Evolutionary conservation across 2,329 filamentous ascomycete species (phyloP).

Genomic region (Stenocarpella maydis): DNA sequence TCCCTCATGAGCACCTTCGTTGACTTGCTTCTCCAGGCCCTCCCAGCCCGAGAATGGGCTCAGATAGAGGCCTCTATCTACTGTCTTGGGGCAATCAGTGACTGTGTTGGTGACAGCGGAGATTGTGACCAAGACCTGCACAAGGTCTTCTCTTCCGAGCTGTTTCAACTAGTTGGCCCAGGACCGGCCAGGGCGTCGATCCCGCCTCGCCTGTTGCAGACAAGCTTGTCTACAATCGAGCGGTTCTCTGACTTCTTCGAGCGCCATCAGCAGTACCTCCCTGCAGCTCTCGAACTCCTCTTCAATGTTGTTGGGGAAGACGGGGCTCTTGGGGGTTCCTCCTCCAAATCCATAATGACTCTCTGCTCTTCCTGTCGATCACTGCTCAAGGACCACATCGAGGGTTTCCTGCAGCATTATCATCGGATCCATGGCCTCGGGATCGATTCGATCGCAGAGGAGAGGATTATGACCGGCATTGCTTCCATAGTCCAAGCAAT

Average conservation of each 20-base stretch:
- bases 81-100: slow-evolving; percentile 72
- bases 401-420: slow-evolving; percentile 73
- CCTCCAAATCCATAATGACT: slow-evolving; percentile 77
- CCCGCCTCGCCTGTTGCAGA: slow-evolving; percentile 70
- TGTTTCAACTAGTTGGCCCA: slow-evolving; percentile 64
- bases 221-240: slow-evolving; percentile 74
- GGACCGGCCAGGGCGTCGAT: slow-evolving; percentile 54
- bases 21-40: slow-evolving; percentile 59
- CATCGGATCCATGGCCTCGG: slow-evolving; percentile 61
- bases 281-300: slow-evolving; percentile 75
- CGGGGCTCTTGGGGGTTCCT: slow-evolving; percentile 67
- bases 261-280: slow-evolving; percentile 71
- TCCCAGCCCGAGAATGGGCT: slow-evolving; percentile 60
- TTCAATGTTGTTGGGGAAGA: slow-evolving; percentile 72
- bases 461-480: slow-evolving; percentile 77
- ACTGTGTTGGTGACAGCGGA: slow-evolving; percentile 68
- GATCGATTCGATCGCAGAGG: slow-evolving; percentile 71
- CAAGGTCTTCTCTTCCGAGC: slow-evolving; percentile 66
- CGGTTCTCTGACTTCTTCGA: slow-evolving; percentile 81
- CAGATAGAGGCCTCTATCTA: slow-evolving; percentile 68
- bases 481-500: slow-evolving; percentile 79
- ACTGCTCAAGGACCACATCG: slow-evolving; percentile 71
- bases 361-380: slow-evolving; percentile 79
- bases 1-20: slow-evolving; percentile 65
- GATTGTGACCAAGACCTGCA: slow-evolving; percentile 66